These are phyloP conservation scores for Millerago galiae DNA, from an alignment of 805 yeast genomes.

Conservation along the genomic window DNA sequence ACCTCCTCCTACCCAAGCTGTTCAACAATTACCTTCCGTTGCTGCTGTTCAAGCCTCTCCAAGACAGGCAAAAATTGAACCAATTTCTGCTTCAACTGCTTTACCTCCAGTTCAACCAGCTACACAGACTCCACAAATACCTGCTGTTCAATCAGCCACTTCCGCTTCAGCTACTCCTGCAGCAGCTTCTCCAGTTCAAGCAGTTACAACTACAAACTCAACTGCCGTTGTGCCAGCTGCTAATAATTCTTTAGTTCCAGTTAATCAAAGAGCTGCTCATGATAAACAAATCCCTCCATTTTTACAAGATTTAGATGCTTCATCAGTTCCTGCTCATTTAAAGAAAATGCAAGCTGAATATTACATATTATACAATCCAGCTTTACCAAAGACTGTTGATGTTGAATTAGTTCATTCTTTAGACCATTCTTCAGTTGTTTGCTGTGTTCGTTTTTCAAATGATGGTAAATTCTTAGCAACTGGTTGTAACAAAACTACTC, in stretches of 20 bases:
- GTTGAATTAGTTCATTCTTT: slow-evolving; percentile 85
- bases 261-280: slow-evolving; percentile 38
- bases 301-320: slow-evolving; percentile 72
- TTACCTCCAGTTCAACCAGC: slow-evolving; percentile 15
- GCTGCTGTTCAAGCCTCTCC: slow-evolving; percentile 17
- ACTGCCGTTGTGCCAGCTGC: slow-evolving; percentile 17
- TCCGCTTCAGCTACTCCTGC: slow-evolving; percentile 14
- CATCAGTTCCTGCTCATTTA: slow-evolving; percentile 64
- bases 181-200: slow-evolving; percentile 16
- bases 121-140: slow-evolving; percentile 19
- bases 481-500: slow-evolving; percentile 94
- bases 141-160: slow-evolving; percentile 22
- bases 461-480: slow-evolving; percentile 94
- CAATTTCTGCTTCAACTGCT: slow-evolving; percentile 12
- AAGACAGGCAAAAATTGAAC: slow-evolving; percentile 27
- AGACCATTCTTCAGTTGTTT: slow-evolving; percentile 91
- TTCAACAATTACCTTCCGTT: slow-evolving; percentile 22
- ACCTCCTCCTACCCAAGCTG: slow-evolving; percentile 22
- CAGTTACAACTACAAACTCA: slow-evolving; percentile 17
- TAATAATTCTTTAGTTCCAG: slow-evolving; percentile 33
- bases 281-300: slow-evolving; percentile 78
- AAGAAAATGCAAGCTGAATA: slow-evolving; percentile 82
- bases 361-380: slow-evolving; percentile 86
- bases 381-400: slow-evolving; percentile 67
- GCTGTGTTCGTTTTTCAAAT: slow-evolving; percentile 89